Evolutionary conservation across 2,329 filamentous ascomycete species (phyloP), one percentile per base, ranked within the genome.

Genomic region (Trichophyton schoenleinii): DNA sequence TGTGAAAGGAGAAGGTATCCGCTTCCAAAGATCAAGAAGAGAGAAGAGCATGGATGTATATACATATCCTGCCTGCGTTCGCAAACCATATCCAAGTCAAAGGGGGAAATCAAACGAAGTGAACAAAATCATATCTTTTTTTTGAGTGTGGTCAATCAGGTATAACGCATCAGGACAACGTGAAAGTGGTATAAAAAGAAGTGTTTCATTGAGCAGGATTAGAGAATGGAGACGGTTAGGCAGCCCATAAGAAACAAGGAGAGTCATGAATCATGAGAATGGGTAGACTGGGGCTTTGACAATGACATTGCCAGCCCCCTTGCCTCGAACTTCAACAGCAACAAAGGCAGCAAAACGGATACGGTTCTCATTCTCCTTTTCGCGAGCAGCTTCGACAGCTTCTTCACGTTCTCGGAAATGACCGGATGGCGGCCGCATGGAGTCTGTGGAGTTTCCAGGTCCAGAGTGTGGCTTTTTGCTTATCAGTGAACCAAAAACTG

Each of bases 281-380:
- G 72, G 66, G 69, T 77, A 92, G 36, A 91, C 85, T 13, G 88
- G 87, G 20, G 88, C 86, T 75, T 90, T 90, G 64, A 84, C 77
- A 67, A 92, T 75, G 57, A 91, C 85, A 73, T 88, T 88, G 63
- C 70, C 68, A 8, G 71, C 66, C 2, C 72, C 72, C 59, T 87
- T 82, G 22, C 87, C 87, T 64, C 87, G 79, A 6, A 92, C 87
- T 73, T 91, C 88, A 36, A 91, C 80, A 18, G 81, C 83, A 61
- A 91, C 74, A 71, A 91, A 92, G 3, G 85, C 87, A 1, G 88
- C 85, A 71, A 91, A 87, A 48, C 88, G 83, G 61, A 92, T 83
- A 66, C 83, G 85, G 66, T 64, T 44, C 60, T 67, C 48, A 62
- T 59, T 55, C 59, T 66, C 65, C 49, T 53, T 61, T 9, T 64